Percentiles rank a stretch among this genome's conserved stretches.
These are phyloP conservation scores for Gloeophyllum trabeum DNA, from an alignment of 768 basidiomycete genomes.

Conservation along the genomic window DNA sequence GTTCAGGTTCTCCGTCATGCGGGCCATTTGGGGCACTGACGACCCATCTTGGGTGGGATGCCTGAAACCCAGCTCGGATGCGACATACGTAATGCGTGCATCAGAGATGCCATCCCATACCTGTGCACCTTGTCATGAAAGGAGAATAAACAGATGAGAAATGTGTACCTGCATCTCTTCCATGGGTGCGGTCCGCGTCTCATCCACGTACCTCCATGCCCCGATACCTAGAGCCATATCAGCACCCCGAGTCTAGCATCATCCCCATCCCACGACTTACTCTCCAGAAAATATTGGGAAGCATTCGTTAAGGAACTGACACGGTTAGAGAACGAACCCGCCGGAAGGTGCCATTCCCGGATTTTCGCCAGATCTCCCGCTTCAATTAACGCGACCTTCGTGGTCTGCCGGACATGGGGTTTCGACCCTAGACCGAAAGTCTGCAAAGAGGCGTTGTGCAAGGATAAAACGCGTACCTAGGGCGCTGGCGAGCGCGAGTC, in stretches of 20 bases:
- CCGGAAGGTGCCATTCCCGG: conserved; percentile 48
- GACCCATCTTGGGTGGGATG: conserved; percentile 12
- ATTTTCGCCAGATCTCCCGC: conserved; percentile 65
- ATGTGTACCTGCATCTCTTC: conserved; percentile 73
- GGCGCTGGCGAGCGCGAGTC: conserved; percentile 81
- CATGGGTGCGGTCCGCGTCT: conserved; percentile 54
- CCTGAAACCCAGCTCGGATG: conserved; percentile 32
- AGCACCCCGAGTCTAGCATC: background rate
- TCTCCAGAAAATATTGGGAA: conserved; percentile 54
- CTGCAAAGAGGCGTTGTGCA: background rate
- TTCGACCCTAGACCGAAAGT: conserved; percentile 37
- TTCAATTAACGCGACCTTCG: conserved; percentile 70
- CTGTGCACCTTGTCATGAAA: conserved; percentile 24
- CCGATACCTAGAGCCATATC: conserved; percentile 47
- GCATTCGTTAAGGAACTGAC: conserved; percentile 79
- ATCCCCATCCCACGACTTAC: conserved; percentile 25
- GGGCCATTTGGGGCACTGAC: conserved; percentile 50
- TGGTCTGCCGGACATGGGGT: conserved; percentile 31
- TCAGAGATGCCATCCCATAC: conserved; percentile 90
- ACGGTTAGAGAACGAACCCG: conserved; percentile 62
- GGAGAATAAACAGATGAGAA: conserved; percentile 3
- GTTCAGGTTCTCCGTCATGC: conserved; percentile 87
- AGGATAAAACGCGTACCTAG: conserved; percentile 42
- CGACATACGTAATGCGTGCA: conserved; percentile 63
- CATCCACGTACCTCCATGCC: conserved; percentile 73